phyloP scores from a whole-genome alignment of 1,284 basidiomycete species.

The Moesziomyces sp. region DNA sequence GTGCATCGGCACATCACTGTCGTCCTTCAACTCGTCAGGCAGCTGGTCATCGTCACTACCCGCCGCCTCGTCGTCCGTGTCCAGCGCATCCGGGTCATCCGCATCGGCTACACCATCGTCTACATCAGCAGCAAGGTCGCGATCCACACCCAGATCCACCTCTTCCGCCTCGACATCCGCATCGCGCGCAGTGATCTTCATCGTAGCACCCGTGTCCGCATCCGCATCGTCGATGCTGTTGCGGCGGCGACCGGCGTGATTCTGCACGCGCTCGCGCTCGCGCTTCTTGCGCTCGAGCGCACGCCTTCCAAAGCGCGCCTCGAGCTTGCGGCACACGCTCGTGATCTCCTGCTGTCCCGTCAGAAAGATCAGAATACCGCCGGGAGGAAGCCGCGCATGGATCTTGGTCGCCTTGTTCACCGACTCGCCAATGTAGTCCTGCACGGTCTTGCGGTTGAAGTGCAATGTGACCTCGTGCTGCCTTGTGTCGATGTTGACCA shows the following conservation, averaged over 20 bases:
- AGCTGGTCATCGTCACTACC: conserved; percentile 51
- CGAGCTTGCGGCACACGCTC: conserved; percentile 77
- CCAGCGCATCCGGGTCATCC: conserved; percentile 69
- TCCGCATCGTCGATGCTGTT: conserved; percentile 11
- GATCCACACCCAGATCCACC: conserved; percentile 75
- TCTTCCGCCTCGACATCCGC: conserved; percentile 81
- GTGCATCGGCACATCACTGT: conserved; percentile 69
- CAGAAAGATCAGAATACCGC: conserved; percentile 79
- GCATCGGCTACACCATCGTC: conserved; percentile 68
- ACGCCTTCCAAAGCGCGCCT: conserved; percentile 79
- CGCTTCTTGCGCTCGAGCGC: conserved; percentile 72
- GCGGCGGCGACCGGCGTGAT: conserved; percentile 13
- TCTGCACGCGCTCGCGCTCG: conserved; percentile 33
- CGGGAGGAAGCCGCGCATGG: conserved; percentile 77
- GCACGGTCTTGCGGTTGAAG: conserved; percentile 84
- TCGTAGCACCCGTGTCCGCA: conserved; percentile 48
- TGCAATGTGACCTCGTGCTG: conserved; percentile 96
- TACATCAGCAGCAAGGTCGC: conserved; percentile 70
- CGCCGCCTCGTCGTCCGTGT: conserved; percentile 53
- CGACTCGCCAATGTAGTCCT: conserved; percentile 90
- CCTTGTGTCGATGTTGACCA: conserved; percentile 87
- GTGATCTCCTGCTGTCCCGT: conserved; percentile 82
- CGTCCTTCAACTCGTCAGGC: conserved; percentile 52
- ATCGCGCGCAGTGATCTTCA: conserved; percentile 37
- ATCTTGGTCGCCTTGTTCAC: conserved; percentile 88